A percentile compares a stretch with the other conserved stretches of the same genome.
phyloP scores from a whole-genome alignment of 2,329 filamentous ascomycete species.

The Penicillium sp. region DNA sequence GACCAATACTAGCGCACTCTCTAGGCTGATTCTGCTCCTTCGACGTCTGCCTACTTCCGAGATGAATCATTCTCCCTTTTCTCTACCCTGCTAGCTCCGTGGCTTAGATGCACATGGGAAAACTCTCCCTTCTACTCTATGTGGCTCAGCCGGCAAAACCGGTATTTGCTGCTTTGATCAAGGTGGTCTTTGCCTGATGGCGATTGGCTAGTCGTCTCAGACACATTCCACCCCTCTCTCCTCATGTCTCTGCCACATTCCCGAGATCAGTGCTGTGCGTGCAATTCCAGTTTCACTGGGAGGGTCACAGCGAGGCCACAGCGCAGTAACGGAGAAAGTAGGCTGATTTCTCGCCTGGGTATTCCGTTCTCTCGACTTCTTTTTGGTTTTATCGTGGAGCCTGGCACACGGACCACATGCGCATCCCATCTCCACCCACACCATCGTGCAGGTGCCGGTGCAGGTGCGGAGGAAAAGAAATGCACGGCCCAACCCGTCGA shows the following conservation, averaged over 20 bases:
- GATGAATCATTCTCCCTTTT: conserved; percentile 8
- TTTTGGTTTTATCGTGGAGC: conserved; percentile 13
- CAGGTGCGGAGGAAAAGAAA: conserved; percentile 12
- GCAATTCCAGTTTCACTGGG: not conserved
- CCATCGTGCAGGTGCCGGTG: conserved; percentile 1
- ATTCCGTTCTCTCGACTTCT: not conserved
- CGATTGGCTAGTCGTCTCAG: conserved; percentile 19
- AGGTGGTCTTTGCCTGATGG: conserved; percentile 3
- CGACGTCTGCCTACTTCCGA: not conserved
- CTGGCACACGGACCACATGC: conserved; percentile 13
- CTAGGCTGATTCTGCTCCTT: not conserved
- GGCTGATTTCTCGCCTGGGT: no score
- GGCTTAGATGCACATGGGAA: conserved; percentile 6
- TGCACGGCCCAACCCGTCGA: conserved; percentile 26
- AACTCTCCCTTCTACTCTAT: not conserved
- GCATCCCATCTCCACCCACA: conserved; percentile 2
- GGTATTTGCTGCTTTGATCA: conserved; percentile 7
- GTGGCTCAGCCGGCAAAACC: conserved; percentile 24
- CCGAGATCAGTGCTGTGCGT: conserved; percentile 10
- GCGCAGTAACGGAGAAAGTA: conserved; percentile 1
- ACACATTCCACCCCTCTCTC: conserved; percentile 27
- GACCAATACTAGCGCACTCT: not conserved
- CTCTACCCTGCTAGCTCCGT: conserved; percentile 6
- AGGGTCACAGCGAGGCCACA: conserved; percentile 6
- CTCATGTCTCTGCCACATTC: conserved; percentile 24